A percentile compares a stretch with the other conserved stretches of the same genome.
Evolutionary conservation across 257 asterid species (phyloP).

Genomic region (Solanum verrucosum): DNA sequence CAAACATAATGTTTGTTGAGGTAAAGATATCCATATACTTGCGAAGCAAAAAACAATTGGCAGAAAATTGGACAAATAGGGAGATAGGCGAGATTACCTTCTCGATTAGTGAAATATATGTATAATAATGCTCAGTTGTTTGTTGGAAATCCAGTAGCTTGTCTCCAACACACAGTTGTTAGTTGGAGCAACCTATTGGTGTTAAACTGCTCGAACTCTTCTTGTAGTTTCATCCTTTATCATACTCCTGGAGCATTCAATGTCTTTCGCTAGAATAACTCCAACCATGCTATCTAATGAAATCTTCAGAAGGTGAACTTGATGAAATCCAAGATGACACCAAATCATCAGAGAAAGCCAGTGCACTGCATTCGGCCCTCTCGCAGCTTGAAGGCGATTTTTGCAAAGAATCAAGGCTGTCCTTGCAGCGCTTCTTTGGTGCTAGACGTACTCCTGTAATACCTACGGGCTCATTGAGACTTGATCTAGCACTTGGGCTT

Average conservation of each 20-base stretch:
- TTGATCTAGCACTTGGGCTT: conserved; percentile 86
- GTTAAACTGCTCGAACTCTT: background rate
- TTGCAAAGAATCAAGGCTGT: conserved; percentile 76
- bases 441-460: conserved; percentile 70
- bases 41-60: background rate
- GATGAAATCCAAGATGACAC: conserved; percentile 55
- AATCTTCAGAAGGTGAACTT: conserved; percentile 36
- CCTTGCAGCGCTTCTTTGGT: conserved; percentile 78
- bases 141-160: background rate
- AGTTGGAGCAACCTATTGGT: background rate
- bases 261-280: background rate
- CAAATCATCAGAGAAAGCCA: conserved; percentile 51
- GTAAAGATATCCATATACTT: background rate
- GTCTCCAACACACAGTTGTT: background rate
- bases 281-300: conserved; percentile 25
- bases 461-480: conserved; percentile 84
- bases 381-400: conserved; percentile 60
- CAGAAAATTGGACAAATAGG: background rate
- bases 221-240: background rate
- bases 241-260: background rate
- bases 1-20: background rate
- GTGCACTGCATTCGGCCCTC: conserved; percentile 68
- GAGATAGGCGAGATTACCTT: background rate
- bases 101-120: background rate
- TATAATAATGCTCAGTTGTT: background rate